phyloP scores from a whole-genome alignment of 306 rosid genomes.

The Quercus mongolica region DNA sequence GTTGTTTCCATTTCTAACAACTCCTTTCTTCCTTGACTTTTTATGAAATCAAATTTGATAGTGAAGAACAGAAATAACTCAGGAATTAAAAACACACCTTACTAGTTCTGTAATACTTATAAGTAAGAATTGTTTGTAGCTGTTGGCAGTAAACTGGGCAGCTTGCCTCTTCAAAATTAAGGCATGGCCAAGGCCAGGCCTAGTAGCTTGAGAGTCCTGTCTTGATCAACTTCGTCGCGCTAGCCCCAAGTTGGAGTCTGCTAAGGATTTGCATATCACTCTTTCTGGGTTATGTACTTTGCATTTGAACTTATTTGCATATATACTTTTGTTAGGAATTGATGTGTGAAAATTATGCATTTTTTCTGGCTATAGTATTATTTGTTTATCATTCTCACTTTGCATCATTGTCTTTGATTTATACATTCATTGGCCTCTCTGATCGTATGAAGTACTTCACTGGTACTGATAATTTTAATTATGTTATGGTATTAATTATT shows the following conservation, averaged over 20 bases:
- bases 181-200: background rate
- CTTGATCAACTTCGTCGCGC: background rate
- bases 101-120: background rate
- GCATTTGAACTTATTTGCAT: background rate
- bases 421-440: background rate
- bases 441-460: background rate
- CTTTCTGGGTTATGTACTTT: background rate
- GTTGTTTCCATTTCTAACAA: background rate
- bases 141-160: background rate
- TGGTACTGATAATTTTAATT: background rate
- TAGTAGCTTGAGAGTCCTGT: background rate
- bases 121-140: background rate
- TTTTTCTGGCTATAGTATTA: background rate
- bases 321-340: background rate
- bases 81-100: background rate
- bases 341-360: background rate
- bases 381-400: background rate
- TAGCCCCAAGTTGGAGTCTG: background rate
- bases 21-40: background rate
- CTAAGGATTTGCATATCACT: background rate
- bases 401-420: background rate
- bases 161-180: background rate
- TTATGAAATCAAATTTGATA: background rate
- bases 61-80: background rate
- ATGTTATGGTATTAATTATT: background rate